These are phyloP conservation scores for Exophiala mesophila DNA, from an alignment of 2,329 filamentous ascomycete species.

Conservation along the genomic window DNA sequence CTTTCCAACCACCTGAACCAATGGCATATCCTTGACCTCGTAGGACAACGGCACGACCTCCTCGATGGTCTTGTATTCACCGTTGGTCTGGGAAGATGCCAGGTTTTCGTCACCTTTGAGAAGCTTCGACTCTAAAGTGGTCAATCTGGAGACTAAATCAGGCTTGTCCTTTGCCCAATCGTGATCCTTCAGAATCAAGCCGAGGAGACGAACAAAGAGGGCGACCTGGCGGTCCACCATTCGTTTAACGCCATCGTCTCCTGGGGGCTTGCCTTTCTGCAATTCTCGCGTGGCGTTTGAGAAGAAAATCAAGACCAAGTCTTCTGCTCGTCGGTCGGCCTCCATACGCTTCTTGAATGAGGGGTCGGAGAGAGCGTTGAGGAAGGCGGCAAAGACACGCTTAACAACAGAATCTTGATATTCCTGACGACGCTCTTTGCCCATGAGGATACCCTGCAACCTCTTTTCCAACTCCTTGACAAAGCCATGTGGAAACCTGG, in stretches of 20 bases:
- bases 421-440: slow-evolving; percentile 77
- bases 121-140: slow-evolving; percentile 85
- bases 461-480: slow-evolving; percentile 69
- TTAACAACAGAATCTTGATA: slow-evolving; percentile 89
- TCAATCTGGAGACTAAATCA: slow-evolving; percentile 73
- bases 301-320: slow-evolving; percentile 92
- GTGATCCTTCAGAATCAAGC: slow-evolving; percentile 71
- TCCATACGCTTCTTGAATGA: slow-evolving; percentile 87
- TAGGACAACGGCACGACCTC: slow-evolving; percentile 78
- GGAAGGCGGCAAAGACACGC: slow-evolving; percentile 87
- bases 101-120: slow-evolving; percentile 91
- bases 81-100: slow-evolving; percentile 52
- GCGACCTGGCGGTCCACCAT: slow-evolving; percentile 93
- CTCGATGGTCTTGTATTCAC: slow-evolving; percentile 64
- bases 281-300: slow-evolving; percentile 89
- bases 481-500: slow-evolving; percentile 66
- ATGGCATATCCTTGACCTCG: slow-evolving; percentile 93
- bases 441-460: slow-evolving; percentile 73
- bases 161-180: slow-evolving; percentile 80
- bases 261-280: slow-evolving; percentile 66
- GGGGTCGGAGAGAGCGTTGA: slow-evolving; percentile 86
- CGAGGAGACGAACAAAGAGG: slow-evolving; percentile 83
- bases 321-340: slow-evolving; percentile 88
- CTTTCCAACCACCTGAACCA: slow-evolving; percentile 79
- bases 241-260: slow-evolving; percentile 84